phyloP scores from a whole-genome alignment of 768 basidiomycete genomes.

The Boletus sp. region DNA sequence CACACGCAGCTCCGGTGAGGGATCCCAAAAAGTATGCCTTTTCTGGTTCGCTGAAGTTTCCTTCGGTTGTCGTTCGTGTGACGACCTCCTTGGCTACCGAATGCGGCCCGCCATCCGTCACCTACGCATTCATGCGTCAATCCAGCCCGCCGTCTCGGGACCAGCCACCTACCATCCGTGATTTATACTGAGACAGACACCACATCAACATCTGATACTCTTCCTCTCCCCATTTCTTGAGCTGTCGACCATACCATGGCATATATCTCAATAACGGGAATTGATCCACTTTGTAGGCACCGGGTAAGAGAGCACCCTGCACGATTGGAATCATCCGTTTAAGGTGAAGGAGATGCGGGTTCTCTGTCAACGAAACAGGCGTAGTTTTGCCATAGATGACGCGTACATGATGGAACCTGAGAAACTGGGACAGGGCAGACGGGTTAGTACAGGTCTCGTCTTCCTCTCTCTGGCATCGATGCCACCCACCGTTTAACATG shows the following conservation, averaged over 20 bases:
- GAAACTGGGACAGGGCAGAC: conserved; percentile 12
- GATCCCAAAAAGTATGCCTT: conserved; percentile 58
- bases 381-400: conserved; percentile 30
- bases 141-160: background rate
- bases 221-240: conserved; percentile 52
- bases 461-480: background rate
- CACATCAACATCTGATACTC: conserved; percentile 50
- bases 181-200: conserved; percentile 44
- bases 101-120: conserved; percentile 3
- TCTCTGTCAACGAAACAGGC: conserved; percentile 11
- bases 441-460: background rate
- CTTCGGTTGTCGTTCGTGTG: conserved; percentile 43
- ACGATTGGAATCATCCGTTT: conserved; percentile 31
- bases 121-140: conserved; percentile 4
- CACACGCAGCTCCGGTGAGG: conserved; percentile 63
- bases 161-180: conserved; percentile 37
- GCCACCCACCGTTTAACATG: conserved; percentile 38
- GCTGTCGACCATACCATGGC: conserved; percentile 60
- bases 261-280: conserved; percentile 42
- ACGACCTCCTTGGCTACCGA: conserved; percentile 56
- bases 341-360: conserved; percentile 27
- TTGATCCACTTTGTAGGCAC: conserved; percentile 35
- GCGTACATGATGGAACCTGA: conserved; percentile 26
- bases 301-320: conserved; percentile 31
- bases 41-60: conserved; percentile 50